Evolutionary conservation across 352 stramenopile species (phyloP).

Genomic region (Halophytophthora batemanensis): DNA sequence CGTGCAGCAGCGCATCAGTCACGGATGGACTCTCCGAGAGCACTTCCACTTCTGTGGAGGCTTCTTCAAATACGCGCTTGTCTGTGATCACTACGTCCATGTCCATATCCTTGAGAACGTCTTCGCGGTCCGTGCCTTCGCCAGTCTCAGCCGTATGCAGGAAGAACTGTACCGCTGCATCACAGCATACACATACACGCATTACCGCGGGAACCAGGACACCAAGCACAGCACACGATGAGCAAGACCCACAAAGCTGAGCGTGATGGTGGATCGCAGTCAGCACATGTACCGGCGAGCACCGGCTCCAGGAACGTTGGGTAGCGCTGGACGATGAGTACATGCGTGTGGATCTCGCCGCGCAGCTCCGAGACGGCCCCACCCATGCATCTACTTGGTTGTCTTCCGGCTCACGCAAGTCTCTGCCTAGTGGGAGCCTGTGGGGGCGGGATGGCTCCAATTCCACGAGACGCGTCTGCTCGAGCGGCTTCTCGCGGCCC

Average conservation of each 20-base stretch:
- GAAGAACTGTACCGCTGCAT: slow-evolving; percentile 63
- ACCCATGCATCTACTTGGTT: slow-evolving; percentile 34
- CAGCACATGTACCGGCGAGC: slow-evolving; percentile 28
- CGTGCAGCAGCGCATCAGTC: slow-evolving; percentile 43
- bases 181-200: not conserved
- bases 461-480: too few species aligned
- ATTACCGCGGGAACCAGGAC: not conserved
- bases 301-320: slow-evolving; percentile 56
- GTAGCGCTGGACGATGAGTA: slow-evolving; percentile 57
- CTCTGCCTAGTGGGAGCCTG: too few species aligned
- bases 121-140: slow-evolving; percentile 53
- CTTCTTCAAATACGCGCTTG: slow-evolving; percentile 55
- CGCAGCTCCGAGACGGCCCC: slow-evolving; percentile 67
- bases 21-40: slow-evolving; percentile 53
- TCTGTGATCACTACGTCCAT: slow-evolving; percentile 52
- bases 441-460: too few species aligned
- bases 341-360: slow-evolving; percentile 60
- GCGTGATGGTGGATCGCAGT: not conserved
- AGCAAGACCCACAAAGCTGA: not conserved
- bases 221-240: not conserved
- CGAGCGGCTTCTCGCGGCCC: too few species aligned
- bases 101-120: slow-evolving; percentile 46
- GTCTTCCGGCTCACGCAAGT: not conserved
- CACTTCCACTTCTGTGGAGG: slow-evolving; percentile 70
- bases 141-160: slow-evolving; percentile 58